phyloP scores from a whole-genome alignment of 2,329 filamentous ascomycete genomes.

The Aspergillus novofumigatus region DNA sequence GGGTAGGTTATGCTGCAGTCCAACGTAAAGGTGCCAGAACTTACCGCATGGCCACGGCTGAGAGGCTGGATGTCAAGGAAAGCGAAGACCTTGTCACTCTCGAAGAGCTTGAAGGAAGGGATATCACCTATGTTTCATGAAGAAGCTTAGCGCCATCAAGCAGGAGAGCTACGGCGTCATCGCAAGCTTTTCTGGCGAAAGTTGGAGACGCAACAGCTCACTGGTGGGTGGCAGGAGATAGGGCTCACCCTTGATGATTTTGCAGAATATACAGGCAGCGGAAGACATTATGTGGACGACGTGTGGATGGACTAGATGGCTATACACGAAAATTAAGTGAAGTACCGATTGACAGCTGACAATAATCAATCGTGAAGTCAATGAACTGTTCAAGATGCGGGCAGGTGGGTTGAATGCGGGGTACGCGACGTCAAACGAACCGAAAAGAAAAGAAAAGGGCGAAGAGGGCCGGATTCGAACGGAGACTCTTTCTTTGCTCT shows the following conservation, averaged over 20 bases:
- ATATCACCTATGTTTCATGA: constrained; percentile 68
- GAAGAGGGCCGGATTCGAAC: constrained; percentile 27
- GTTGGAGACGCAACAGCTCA: constrained; percentile 1
- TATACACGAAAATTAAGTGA: not conserved
- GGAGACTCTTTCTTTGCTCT: not conserved
- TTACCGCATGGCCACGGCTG: constrained; percentile 81
- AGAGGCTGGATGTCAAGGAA: constrained; percentile 96
- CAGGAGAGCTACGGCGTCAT: not conserved
- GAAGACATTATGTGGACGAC: constrained; percentile 23
- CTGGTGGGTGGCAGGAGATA: not conserved
- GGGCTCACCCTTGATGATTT: constrained; percentile 80
- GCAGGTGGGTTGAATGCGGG: constrained; percentile 15
- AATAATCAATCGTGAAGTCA: not conserved
- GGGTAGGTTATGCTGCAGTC: not conserved
- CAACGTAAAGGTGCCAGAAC: constrained; percentile 25
- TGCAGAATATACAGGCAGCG: constrained; percentile 90
- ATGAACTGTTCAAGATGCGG: constrained; percentile 8
- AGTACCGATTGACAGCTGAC: not conserved
- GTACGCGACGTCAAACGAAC: constrained; percentile 7
- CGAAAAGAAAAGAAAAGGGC: constrained; percentile 7
- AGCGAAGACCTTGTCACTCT: constrained; percentile 87
- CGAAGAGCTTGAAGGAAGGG: constrained; percentile 92
- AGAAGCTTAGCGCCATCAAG: constrained; percentile 4
- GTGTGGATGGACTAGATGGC: not conserved
- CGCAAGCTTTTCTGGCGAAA: not conserved